These are phyloP conservation scores for Coccomyxa sp. DNA, from an alignment of 139 green algal species.

Conservation along the genomic window DNA sequence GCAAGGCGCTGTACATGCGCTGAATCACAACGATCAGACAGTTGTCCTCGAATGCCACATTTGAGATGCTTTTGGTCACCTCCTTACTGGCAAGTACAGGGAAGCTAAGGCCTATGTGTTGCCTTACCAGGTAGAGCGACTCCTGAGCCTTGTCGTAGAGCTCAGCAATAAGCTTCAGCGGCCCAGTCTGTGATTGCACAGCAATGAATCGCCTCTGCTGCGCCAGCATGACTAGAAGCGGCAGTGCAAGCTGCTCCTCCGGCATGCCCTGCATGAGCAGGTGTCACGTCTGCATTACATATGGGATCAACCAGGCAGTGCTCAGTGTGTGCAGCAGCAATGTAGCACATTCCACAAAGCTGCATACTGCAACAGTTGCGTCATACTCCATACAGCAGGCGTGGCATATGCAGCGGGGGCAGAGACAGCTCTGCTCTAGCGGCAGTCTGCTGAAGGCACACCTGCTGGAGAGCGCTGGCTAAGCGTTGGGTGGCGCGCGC, in stretches of 20 bases:
- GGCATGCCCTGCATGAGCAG: background rate
- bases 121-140: conserved; percentile 28
- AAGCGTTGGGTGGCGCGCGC: background rate
- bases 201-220: conserved; percentile 70
- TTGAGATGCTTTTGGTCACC: background rate
- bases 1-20: background rate
- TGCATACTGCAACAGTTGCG: background rate
- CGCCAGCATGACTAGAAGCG: conserved; percentile 69
- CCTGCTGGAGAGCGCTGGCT: conserved; percentile 33
- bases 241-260: conserved; percentile 54
- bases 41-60: background rate
- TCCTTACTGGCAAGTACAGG: background rate
- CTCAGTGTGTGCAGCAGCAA: background rate
- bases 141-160: conserved; percentile 79
- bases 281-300: background rate
- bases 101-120: conserved; percentile 1
- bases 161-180: conserved; percentile 76
- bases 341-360: background rate
- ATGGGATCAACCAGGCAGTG: background rate
- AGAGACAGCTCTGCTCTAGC: background rate
- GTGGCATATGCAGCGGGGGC: background rate
- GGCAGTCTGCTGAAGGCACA: conserved; percentile 13
- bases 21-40: background rate
- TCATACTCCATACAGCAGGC: background rate
- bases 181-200: conserved; percentile 42